Percentiles rank a stretch among this genome's conserved stretches.
These are phyloP conservation scores for Ophiocordyceps unilateralis DNA, from an alignment of 2,329 filamentous ascomycete species.

Conservation along the genomic window DNA sequence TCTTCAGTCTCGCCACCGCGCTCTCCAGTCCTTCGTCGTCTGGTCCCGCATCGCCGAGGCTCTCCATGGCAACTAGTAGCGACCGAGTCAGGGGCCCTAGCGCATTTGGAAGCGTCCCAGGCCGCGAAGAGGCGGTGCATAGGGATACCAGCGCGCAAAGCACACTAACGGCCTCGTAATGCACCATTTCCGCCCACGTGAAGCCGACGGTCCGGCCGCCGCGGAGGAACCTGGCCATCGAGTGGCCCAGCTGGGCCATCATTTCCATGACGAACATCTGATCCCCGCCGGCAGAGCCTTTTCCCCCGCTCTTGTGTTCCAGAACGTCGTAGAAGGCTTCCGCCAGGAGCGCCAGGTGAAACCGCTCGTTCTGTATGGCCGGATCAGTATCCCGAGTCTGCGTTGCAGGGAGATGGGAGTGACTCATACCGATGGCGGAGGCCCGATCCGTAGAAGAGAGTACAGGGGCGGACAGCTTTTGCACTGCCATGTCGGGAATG, in stretches of 20 bases:
- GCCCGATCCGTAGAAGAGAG: slow-evolving; percentile 29
- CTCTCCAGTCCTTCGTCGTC: slow-evolving; percentile 4
- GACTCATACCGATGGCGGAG: slow-evolving; percentile 28
- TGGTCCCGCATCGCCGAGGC: slow-evolving; percentile 5
- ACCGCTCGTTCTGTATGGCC: slow-evolving; percentile 26
- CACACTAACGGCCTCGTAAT: slow-evolving; percentile 25
- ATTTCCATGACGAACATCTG: slow-evolving; percentile 25
- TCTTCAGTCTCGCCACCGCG: slow-evolving; percentile 11
- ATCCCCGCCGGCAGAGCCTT: slow-evolving; percentile 24
- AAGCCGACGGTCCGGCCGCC: slow-evolving; percentile 11
- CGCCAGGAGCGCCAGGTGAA: slow-evolving; percentile 28
- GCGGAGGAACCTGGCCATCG: slow-evolving; percentile 21
- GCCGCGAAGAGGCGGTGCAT: slow-evolving; percentile 2
- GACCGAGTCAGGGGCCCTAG: slow-evolving; percentile 12
- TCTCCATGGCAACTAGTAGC: slow-evolving; percentile 10
- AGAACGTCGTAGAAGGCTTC: slow-evolving; percentile 36
- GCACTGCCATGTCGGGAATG: slow-evolving; percentile 30
- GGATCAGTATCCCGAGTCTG: background rate
- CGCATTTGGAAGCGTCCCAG: slow-evolving; percentile 6
- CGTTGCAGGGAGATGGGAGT: background rate
- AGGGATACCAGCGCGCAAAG: slow-evolving; percentile 19
- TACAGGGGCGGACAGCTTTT: slow-evolving; percentile 20
- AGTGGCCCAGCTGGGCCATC: slow-evolving; percentile 23
- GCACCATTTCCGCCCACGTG: slow-evolving; percentile 24
- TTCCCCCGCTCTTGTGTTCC: slow-evolving; percentile 30